Evolutionary conservation across 768 basidiomycete species (phyloP).

Genomic region (Tulasnella sp.): DNA sequence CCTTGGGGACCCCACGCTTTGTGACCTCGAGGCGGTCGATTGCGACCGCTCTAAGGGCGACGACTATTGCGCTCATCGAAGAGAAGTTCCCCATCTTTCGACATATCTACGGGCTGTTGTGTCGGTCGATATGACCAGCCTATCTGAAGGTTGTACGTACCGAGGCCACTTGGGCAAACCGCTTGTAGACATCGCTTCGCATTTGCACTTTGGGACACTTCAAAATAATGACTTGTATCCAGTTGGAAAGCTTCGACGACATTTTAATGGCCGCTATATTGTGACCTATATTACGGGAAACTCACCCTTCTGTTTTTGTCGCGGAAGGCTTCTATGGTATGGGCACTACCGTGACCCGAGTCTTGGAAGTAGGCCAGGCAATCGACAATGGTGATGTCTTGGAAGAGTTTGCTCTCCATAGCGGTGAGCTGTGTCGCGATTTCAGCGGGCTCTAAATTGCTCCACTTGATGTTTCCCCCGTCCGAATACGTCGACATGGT

Average conservation of each 20-base stretch:
- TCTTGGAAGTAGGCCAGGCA: constrained; percentile 32
- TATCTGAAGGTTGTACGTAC: constrained; percentile 20
- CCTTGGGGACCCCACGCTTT: background rate
- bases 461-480: background rate
- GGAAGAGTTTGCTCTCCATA: constrained; percentile 34
- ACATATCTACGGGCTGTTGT: background rate
- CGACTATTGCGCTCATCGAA: background rate
- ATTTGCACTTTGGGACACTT: constrained; percentile 29
- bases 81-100: constrained; percentile 1
- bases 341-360: constrained; percentile 27
- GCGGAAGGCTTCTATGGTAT: constrained; percentile 13
- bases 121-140: background rate
- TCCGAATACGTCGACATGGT: background rate
- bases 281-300: background rate
- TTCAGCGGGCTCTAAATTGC: constrained; percentile 28
- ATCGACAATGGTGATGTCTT: constrained; percentile 30
- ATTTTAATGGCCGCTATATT: constrained; percentile 21
- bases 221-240: constrained; percentile 33
- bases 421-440: constrained; percentile 35
- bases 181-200: constrained; percentile 32
- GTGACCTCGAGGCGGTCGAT: background rate
- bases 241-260: constrained; percentile 29
- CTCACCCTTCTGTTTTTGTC: background rate
- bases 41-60: background rate
- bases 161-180: constrained; percentile 34